Conservation (phyloP, 2,329 filamentous ascomycete species). For the Delphinella strobiligena region DNA sequence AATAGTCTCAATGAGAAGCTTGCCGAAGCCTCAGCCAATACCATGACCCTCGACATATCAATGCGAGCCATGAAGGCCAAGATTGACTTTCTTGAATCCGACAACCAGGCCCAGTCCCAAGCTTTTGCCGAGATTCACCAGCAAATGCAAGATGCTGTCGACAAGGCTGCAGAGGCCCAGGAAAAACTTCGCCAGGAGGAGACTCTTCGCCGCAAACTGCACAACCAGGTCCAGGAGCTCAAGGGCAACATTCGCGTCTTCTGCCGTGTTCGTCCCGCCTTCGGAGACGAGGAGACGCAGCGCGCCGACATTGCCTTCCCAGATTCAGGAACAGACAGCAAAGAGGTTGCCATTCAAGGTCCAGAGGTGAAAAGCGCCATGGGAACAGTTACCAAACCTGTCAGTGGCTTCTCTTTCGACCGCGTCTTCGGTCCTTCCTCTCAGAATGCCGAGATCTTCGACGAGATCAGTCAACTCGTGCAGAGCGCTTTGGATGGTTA, state of each 20-base stretch:
- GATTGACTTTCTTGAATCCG: conserved; percentile 80
- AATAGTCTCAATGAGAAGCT: conserved; percentile 44
- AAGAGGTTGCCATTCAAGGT: conserved; percentile 74
- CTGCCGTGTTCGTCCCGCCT: conserved; percentile 77
- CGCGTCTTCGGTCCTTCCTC: conserved; percentile 72
- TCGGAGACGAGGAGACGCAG: conserved; percentile 48
- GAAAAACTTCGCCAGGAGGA: conserved; percentile 86
- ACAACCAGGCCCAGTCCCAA: conserved; percentile 77
- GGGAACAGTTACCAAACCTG: conserved; percentile 63
- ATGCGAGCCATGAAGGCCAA: conserved; percentile 67
- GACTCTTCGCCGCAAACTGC: conserved; percentile 76
- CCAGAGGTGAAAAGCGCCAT: conserved; percentile 75
- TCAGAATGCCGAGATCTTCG: conserved; percentile 79
- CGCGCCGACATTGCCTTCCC: conserved; percentile 69
- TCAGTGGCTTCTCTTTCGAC: conserved; percentile 81
- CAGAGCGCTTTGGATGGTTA: conserved; percentile 95
- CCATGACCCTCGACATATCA: conserved; percentile 58
- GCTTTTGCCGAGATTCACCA: conserved; percentile 73
- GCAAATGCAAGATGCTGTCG: conserved; percentile 65
- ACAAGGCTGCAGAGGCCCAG: conserved; percentile 55
- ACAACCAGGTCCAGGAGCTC: conserved; percentile 95
- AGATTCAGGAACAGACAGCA: conserved; percentile 58
- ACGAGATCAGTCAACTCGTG: conserved; percentile 91
- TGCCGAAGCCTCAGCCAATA: conserved; percentile 33
- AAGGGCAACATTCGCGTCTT: conserved; percentile 98